Evolutionary conservation across 2,329 filamentous ascomycete genomes (phyloP).

Genomic region (Pseudomassariella vexata): DNA sequence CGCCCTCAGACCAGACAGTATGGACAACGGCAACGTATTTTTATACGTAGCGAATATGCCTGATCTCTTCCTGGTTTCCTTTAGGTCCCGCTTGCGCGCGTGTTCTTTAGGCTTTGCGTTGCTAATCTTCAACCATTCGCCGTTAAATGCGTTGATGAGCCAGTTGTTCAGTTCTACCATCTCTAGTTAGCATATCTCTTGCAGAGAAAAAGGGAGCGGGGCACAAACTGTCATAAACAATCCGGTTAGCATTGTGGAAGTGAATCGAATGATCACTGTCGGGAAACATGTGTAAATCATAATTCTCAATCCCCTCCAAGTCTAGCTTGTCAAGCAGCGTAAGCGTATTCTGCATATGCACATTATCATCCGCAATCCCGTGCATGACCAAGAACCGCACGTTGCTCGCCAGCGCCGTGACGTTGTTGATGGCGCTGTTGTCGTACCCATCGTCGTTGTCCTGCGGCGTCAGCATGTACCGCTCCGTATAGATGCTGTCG

Average conservation of each 20-base stretch:
- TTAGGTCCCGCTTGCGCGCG: constrained; percentile 13
- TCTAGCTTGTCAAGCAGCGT: constrained; percentile 83
- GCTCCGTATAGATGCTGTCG: constrained; percentile 88
- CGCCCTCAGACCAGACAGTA: neutral
- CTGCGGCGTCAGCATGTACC: constrained; percentile 94
- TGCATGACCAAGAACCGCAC: constrained; percentile 94
- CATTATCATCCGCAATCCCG: constrained; percentile 93
- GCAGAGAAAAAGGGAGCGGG: too few relatives aligned
- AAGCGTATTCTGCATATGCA: constrained; percentile 92
- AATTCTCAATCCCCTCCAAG: constrained; percentile 77
- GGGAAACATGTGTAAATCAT: constrained; percentile 93
- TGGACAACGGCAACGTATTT: neutral
- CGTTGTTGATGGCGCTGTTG: constrained; percentile 68
- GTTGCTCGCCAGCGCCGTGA: constrained; percentile 64
- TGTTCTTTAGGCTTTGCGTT: constrained; percentile 39
- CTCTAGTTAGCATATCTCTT: constrained; percentile 28
- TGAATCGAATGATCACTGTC: constrained; percentile 93
- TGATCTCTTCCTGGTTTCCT: constrained; percentile 13
- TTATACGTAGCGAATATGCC: constrained; percentile 4
- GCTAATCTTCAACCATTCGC: constrained; percentile 71
- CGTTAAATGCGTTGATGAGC: constrained; percentile 97
- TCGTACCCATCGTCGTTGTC: constrained; percentile 75
- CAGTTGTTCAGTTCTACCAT: constrained; percentile 70
- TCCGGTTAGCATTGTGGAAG: constrained; percentile 86
- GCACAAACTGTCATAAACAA: constrained; percentile 87